Evolutionary conservation across 2,329 filamentous ascomycete species (phyloP), one percentile per base, ranked within the genome.

Genomic region (Lecanicillium sp.): DNA sequence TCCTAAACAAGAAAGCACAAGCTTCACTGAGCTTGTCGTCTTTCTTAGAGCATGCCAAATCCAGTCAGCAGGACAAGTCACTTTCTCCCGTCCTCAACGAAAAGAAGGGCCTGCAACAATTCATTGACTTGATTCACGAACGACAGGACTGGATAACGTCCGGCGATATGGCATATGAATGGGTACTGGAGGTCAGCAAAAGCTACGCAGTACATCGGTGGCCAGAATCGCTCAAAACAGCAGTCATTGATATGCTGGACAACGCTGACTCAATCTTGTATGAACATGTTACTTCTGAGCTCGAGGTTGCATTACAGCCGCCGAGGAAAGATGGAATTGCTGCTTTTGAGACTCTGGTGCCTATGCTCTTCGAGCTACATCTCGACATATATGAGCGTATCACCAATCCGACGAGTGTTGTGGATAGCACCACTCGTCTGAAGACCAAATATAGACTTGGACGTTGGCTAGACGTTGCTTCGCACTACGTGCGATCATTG

Each of bases 21-120:
- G 67, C 73, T 0, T 70, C 71, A 10, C 64, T 78, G 24, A 77
- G 77, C 8, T 67, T 82, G 14, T 79, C 75, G 1, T 79, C 78
- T 4, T 84, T 84, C 54, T 68, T 84, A 4, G 81, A 84, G 54
- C 78, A 84, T 55, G 75, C 79, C 1, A 83, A 82, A 54, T 67
- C 75, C 0, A 72, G 72, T 3, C 71, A 75, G 0, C 73, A 78
- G 55, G 72, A 75, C 42, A 65, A 71, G 19, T 64, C 65, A 2
- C 69, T 68, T n/a, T 69, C 67, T 3, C 66, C 72, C 1, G 55
- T 60, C 0, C 80, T 83, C 52, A 69, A 79, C 17, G 77, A 81
- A 46, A 64, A 67, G 1, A 70, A 69, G 35, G 77, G 78, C 0
- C 61, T 86, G 4, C 63, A 64, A 23, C 55, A 63, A 1, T 85